phyloP scores from a whole-genome alignment of 371 early-diverging fungal species.

The Haplosporangium sp. region DNA sequence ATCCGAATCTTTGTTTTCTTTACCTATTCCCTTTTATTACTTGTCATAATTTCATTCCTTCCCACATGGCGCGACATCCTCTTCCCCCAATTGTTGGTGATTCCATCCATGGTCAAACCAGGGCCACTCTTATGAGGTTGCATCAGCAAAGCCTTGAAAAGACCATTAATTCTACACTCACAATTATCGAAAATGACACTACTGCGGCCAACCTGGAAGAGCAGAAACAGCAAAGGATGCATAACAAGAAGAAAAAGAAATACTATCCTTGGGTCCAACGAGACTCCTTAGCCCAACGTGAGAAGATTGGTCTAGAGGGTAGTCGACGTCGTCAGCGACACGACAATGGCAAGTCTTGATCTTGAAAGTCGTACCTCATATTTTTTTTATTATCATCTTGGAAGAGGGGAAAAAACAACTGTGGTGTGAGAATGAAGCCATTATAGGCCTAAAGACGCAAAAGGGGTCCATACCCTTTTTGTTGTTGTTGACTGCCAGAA shows the following conservation, averaged over 20 bases:
- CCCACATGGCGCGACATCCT: slow-evolving; percentile 47
- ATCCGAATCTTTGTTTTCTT: not conserved
- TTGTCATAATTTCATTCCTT: not conserved
- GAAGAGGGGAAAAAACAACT: not conserved
- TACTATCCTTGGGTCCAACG: slow-evolving; percentile 54
- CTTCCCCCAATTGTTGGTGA: slow-evolving; percentile 29
- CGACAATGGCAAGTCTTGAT: slow-evolving; percentile 54
- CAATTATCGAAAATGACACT: slow-evolving; percentile 29
- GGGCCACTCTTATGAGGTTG: slow-evolving; percentile 32
- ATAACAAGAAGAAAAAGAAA: slow-evolving; percentile 56
- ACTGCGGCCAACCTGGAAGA: slow-evolving; percentile 1
- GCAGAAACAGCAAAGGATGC: slow-evolving; percentile 23
- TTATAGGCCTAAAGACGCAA: slow-evolving; percentile 18
- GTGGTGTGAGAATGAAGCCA: slow-evolving; percentile 7
- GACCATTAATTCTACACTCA: slow-evolving; percentile 43
- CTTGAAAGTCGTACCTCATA: not conserved
- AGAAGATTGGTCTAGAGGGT: slow-evolving; percentile 49
- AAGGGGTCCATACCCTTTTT: slow-evolving; percentile 9
- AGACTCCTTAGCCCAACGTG: slow-evolving; percentile 41
- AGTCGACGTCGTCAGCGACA: slow-evolving; percentile 51
- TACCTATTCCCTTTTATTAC: not conserved
- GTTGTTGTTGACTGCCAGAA: slow-evolving; percentile 34
- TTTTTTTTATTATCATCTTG: not conserved
- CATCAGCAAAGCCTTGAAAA: slow-evolving; percentile 46
- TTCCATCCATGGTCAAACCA: slow-evolving; percentile 48